Conservation (phyloP, 352 stramenopile species). For the Achlya hypogyna region DNA sequence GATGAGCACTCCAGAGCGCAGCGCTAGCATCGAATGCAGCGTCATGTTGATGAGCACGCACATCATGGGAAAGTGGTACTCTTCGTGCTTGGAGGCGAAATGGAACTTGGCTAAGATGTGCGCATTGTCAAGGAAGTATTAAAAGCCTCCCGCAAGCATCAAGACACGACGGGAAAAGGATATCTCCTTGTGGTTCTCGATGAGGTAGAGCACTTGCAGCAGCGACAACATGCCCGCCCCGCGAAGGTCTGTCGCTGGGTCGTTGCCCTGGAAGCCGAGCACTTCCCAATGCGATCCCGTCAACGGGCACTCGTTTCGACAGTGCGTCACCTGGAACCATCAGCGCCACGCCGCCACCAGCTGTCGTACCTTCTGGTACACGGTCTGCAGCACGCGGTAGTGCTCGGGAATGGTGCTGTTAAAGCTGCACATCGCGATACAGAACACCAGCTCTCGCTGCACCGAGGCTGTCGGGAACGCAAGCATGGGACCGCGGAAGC, state of each 20-base stretch:
- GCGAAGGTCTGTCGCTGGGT: slow-evolving; percentile 82
- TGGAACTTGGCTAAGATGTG: slow-evolving; percentile 33
- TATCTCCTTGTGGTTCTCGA: slow-evolving; percentile 48
- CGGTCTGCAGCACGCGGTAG: slow-evolving; percentile 47
- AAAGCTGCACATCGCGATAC: slow-evolving; percentile 19
- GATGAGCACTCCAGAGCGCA: slow-evolving; percentile 64
- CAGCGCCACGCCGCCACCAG: background rate
- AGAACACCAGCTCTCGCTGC: slow-evolving; percentile 55
- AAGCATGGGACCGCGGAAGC: slow-evolving; percentile 44
- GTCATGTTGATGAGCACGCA: slow-evolving; percentile 73
- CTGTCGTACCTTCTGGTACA: slow-evolving; percentile 38
- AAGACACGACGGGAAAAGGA: background rate
- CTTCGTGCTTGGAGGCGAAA: slow-evolving; percentile 39
- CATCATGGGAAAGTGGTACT: slow-evolving; percentile 53
- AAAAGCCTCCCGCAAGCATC: background rate
- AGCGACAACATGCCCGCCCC: slow-evolving; percentile 78
- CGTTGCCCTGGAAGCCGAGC: slow-evolving; percentile 82
- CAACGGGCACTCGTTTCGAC: slow-evolving; percentile 30
- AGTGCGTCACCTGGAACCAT: slow-evolving; percentile 21
- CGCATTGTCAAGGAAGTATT: slow-evolving; percentile 4
- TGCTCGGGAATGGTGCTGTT: slow-evolving; percentile 6
- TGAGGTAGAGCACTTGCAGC: slow-evolving; percentile 73
- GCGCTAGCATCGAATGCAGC: slow-evolving; percentile 45
- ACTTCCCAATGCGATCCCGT: slow-evolving; percentile 75
- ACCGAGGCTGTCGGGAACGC: slow-evolving; percentile 42